phyloP scores from a whole-genome alignment of 2,329 filamentous ascomycete species.

The Coleophoma cylindrospora region DNA sequence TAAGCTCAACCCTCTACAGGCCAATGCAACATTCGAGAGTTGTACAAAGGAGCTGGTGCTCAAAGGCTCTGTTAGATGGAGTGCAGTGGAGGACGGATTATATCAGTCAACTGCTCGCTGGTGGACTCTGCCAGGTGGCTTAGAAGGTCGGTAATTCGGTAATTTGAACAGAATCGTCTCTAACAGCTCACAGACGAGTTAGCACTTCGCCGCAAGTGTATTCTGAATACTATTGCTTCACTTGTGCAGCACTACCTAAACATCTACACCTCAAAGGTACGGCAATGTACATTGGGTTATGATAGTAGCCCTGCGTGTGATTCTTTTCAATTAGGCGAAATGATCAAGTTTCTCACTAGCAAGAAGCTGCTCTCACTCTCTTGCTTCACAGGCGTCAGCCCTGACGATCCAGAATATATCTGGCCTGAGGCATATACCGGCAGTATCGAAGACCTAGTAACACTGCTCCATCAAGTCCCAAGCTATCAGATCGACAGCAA shows the following conservation, averaged over 20 bases:
- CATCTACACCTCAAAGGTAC: constrained; percentile 61
- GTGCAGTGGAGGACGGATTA: constrained; percentile 19
- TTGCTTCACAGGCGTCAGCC: constrained; percentile 46
- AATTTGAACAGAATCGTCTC: constrained; percentile 5
- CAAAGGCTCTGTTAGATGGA: constrained; percentile 49
- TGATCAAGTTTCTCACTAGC: constrained; percentile 63
- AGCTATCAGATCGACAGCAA: constrained; percentile 70
- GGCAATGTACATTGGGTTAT: constrained; percentile 70
- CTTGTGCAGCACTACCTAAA: constrained; percentile 62
- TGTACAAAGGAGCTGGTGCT: constrained; percentile 56
- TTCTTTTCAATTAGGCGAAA: constrained; percentile 74
- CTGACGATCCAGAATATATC: constrained; percentile 26
- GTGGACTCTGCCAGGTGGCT: constrained; percentile 66
- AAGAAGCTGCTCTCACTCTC: constrained; percentile 56
- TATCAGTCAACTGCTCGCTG: constrained; percentile 47
- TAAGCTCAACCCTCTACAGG: constrained; percentile 55
- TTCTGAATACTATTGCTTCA: constrained; percentile 66
- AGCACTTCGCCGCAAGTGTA: constrained; percentile 57
- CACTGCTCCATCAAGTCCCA: constrained; percentile 59
- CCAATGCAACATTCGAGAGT: constrained; percentile 42
- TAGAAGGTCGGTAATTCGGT: constrained; percentile 49
- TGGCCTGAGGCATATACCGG: constrained; percentile 40
- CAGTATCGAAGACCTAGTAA: constrained; percentile 57
- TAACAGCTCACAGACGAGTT: constrained; percentile 50
- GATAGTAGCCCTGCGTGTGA: constrained; percentile 69